Base-by-base conservation (phyloP, 106 monocot species). In the Acorus calamus region DNA sequence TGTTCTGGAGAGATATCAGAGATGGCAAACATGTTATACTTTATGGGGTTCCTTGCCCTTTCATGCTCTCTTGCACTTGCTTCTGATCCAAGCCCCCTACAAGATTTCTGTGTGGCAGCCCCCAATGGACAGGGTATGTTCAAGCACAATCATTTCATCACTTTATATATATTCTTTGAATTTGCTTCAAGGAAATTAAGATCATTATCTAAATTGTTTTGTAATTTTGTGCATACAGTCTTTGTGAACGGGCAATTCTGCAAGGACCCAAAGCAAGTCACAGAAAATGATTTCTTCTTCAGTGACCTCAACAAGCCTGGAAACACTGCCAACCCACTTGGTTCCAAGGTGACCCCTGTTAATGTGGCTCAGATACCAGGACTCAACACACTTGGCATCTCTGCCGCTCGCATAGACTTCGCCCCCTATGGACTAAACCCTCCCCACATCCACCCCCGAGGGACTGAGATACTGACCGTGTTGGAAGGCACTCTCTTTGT, bases 231-330 rank as follows among this genome's bases (percentile, higher is more conserved):
- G 7, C 11, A 47, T 63, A 44, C 62, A 78, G 77, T 78, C 55
- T 57, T 72, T 42, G 77, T 78, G 12, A 78, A 78, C 49, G 77
- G 77, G 11, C 46, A 62, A 4, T 64, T 69, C 3, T 78, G 77
- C 71, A 78, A 78, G 52, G 57, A 72, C 28, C 67, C 77, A 3
- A 52, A 62, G 11, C 44, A 42, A 0, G 72, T 58, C 43, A 46
- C 42, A 7, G 12, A 66, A 0, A 67, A 78, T 4, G 77, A 78
- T 69, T 78, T 78, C 57, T 67, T 72, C 72, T 67, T 67, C 72
- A 41, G 66, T 14, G 77, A 60, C 47, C 72, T 67, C 6, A 70
- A 64, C 64, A 60, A 61, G 44, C 72, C 67, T 10, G 46, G 67
- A 4, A 62, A 67, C 71, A 71, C 64, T 11, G 2, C 49, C 5